Percentiles rank a stretch among this genome's conserved stretches.
Conservation (phyloP, 495 filamentous ascomycete species). For the Aspergillus avenaceus region DNA sequence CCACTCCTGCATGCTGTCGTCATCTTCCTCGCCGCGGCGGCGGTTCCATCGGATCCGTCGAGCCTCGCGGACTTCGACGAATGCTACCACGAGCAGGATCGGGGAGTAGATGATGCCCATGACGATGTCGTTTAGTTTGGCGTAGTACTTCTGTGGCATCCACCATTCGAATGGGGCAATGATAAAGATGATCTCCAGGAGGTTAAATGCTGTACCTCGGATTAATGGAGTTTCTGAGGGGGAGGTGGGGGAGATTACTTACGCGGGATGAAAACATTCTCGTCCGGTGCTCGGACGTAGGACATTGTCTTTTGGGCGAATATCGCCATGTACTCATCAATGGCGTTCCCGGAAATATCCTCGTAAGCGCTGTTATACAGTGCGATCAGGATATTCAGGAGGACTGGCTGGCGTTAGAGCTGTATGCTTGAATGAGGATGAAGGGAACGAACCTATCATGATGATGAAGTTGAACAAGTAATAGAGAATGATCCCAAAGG, state of each 20-base stretch:
- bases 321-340: conserved; percentile 90
- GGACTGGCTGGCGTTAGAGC: conserved; percentile 44
- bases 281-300: conserved; percentile 93
- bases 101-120: conserved; percentile 88
- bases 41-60: conserved; percentile 66
- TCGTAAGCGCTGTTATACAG: conserved; percentile 95
- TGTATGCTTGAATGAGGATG: neutral
- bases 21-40: conserved; percentile 78
- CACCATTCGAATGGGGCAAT: conserved; percentile 93
- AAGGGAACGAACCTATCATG: conserved; percentile 58
- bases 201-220: conserved; percentile 62
- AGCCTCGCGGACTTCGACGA: conserved; percentile 68
- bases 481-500: conserved; percentile 86
- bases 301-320: conserved; percentile 90
- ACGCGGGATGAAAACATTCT: conserved; percentile 94
- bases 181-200: conserved; percentile 80
- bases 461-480: conserved; percentile 97
- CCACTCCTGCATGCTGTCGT: conserved; percentile 88
- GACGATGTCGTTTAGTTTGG: conserved; percentile 75
- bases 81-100: conserved; percentile 73
- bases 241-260: conserved; percentile 11
- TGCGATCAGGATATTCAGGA: conserved; percentile 92
- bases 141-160: conserved; percentile 65
- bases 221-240: neutral
- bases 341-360: conserved; percentile 91